Percentiles rank a stretch among this genome's conserved stretches.
Evolutionary conservation across 352 stramenopile genomes (phyloP).

Genomic region (Pythium utonaiense): DNA sequence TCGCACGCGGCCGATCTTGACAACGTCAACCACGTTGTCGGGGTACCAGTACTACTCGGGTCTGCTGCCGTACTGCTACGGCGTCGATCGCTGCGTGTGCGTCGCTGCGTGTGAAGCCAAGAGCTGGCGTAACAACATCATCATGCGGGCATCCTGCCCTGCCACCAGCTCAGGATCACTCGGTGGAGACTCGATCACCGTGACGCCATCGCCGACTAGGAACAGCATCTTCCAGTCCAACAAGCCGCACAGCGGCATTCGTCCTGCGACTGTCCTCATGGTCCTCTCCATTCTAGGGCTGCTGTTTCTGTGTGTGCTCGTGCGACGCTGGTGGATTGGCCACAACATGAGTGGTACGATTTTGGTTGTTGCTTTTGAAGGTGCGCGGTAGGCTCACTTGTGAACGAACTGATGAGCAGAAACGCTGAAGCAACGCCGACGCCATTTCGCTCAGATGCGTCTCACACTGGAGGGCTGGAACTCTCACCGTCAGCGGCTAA

Average conservation of each 20-base stretch:
- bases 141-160: slow-evolving; percentile 7
- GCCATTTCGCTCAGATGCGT: slow-evolving; percentile 8
- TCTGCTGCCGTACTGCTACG: slow-evolving; percentile 42
- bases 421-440: slow-evolving; percentile 2
- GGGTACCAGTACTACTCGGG: slow-evolving; percentile 19
- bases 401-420: background rate
- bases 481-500: slow-evolving; percentile 16
- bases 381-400: background rate
- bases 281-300: slow-evolving; percentile 5
- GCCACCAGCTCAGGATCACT: slow-evolving; percentile 1
- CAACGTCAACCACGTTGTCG: background rate
- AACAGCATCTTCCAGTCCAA: slow-evolving; percentile 1
- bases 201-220: slow-evolving; percentile 10
- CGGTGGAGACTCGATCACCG: slow-evolving; percentile 17
- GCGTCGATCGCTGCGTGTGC: slow-evolving; percentile 46
- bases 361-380: background rate
- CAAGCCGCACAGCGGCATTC: background rate
- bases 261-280: slow-evolving; percentile 10
- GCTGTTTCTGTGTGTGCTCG: slow-evolving; percentile 5
- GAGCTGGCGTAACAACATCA: slow-evolving; percentile 28
- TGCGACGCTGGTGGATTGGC: slow-evolving; percentile 9
- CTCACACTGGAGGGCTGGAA: slow-evolving; percentile 17
- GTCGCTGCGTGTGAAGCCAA: slow-evolving; percentile 42
- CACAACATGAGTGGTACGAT: slow-evolving; percentile 6
- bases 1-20: slow-evolving; percentile 27